These are phyloP conservation scores for Trichoderma sp. DNA, from an alignment of 2,329 filamentous ascomycete species.

Conservation along the genomic window DNA sequence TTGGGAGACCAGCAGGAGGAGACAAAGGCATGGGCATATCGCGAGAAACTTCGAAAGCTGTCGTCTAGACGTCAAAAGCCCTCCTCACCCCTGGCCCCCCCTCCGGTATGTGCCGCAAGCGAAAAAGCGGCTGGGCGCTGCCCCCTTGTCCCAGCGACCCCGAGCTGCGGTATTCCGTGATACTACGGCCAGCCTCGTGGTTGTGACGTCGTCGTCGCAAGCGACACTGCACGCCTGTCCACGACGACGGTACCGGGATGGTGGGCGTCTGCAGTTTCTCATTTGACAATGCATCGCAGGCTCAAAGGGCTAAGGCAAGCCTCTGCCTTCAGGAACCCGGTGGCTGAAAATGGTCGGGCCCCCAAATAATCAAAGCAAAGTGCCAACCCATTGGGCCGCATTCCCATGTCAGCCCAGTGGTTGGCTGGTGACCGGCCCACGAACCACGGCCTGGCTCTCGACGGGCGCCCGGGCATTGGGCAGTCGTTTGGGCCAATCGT, in stretches of 20 bases:
- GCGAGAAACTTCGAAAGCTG: background rate
- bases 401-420: constrained; percentile 25
- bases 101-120: background rate
- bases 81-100: background rate
- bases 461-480: constrained; percentile 15
- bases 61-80: background rate
- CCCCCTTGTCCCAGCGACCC: constrained; percentile 16
- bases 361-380: background rate
- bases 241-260: constrained; percentile 36
- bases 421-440: constrained; percentile 23
- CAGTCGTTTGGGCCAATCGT: constrained; percentile 25
- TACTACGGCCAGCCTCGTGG: constrained; percentile 26
- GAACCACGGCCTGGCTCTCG: constrained; percentile 16
- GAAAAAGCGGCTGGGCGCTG: background rate
- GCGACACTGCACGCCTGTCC: constrained; percentile 29
- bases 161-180: constrained; percentile 18
- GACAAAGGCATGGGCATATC: background rate
- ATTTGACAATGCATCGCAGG: constrained; percentile 42
- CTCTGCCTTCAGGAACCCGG: constrained; percentile 25
- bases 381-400: constrained; percentile 26
- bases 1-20: background rate
- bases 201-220: constrained; percentile 28
- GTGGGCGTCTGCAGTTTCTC: constrained; percentile 35
- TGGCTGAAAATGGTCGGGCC: constrained; percentile 25
- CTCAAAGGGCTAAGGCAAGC: constrained; percentile 20